Evolutionary conservation across 768 basidiomycete species (phyloP), one percentile per base, ranked within the genome.

Genomic region (Lactarius evosmus): DNA sequence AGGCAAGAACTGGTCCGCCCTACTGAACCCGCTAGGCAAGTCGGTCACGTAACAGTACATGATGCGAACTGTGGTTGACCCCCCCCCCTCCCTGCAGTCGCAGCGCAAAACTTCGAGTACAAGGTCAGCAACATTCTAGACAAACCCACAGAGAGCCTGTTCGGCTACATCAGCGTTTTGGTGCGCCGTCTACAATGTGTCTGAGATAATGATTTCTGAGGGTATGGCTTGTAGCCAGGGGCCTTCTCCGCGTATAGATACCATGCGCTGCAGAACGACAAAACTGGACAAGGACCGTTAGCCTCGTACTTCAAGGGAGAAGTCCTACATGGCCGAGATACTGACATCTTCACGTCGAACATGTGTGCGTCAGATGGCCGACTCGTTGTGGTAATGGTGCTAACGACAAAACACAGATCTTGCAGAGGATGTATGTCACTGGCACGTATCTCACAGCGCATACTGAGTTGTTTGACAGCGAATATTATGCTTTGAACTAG

Each of bases 301-400:
- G 91, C 93, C 16, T 95, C 95, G 17, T 99, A 99, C 74, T 99
- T 99, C 81, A 91, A 98, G 73, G 97, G 97, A 9, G 97, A 99
- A 73, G 82, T 89, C 25, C 75, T 93, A 29, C 87, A 89, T 68
- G 92, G 91, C 11, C 83, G 85, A 32, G 89, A 92, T 71, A 90
- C 92, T 0, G 93, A 95, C 71, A 93, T 96, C 51, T 95, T 95
- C 74, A 95, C 93, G 5, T 94, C 94, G 8, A 97, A 97, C 70
- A 96, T 96, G 94, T 98, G 90, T 91, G 75, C 58, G 86, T 80
- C 3, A 32, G 22, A 36, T 40, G 25, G 12, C 17, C 30, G 22
- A 32, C 8, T 53, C 38, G 12, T 19, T 36, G 25, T 14, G 17
- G 16, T 11, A 12, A 14, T 46, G 34, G 1, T 8, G 29, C 44